Conservation (phyloP, 441 rosid species). For the Mallotus japonicus region DNA sequence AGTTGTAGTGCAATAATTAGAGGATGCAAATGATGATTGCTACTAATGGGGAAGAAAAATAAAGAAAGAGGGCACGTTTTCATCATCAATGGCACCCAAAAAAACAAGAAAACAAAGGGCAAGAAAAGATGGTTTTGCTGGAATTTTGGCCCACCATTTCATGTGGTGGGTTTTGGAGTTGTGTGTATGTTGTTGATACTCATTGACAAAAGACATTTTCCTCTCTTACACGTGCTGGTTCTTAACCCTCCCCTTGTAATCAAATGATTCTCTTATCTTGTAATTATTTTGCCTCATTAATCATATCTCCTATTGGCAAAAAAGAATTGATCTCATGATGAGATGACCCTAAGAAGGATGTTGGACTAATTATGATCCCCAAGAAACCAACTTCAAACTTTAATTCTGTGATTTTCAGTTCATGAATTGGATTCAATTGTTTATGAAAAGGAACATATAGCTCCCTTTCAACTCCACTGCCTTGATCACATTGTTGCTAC, state of each 20-base stretch:
- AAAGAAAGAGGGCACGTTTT: constrained; percentile 16
- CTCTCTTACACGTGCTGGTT: constrained; percentile 18
- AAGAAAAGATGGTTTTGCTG: constrained; percentile 29
- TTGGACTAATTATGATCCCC: background rate
- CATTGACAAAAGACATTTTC: constrained; percentile 7
- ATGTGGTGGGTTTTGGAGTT: constrained; percentile 12
- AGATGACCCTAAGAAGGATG: background rate
- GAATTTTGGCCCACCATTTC: constrained; percentile 36
- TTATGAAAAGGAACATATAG: background rate
- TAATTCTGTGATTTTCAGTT: background rate
- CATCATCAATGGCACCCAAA: constrained; percentile 34
- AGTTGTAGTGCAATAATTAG: constrained; percentile 23
- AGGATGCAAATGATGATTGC: constrained; percentile 25
- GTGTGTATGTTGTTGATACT: constrained; percentile 11
- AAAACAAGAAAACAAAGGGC: constrained; percentile 12
- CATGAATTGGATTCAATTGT: background rate
- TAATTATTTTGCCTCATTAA: background rate
- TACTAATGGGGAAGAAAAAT: background rate
- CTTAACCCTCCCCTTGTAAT: background rate
- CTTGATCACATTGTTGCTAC: too few species aligned
- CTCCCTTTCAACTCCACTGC: too few species aligned
- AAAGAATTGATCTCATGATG: constrained; percentile 18
- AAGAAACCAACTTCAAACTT: background rate
- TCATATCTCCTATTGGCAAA: background rate
- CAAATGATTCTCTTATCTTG: background rate